A percentile compares a stretch with the other conserved stretches of the same genome.
These are phyloP conservation scores for Stephanodiscus triporus DNA, from an alignment of 108 stramenopile species.

Conservation along the genomic window DNA sequence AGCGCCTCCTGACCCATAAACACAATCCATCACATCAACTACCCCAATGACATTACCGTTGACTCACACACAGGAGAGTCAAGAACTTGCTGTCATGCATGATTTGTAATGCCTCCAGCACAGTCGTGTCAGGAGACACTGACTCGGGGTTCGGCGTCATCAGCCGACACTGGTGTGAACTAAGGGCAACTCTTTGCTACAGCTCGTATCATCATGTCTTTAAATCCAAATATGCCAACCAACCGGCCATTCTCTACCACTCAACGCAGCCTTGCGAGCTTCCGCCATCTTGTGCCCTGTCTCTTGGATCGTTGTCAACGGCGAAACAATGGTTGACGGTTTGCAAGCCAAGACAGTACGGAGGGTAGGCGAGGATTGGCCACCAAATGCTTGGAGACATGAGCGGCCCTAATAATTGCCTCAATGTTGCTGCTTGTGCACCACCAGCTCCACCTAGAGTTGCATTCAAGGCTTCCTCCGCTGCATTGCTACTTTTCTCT, in stretches of 20 bases:
- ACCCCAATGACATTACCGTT: slow-evolving; percentile 88
- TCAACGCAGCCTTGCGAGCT: slow-evolving; percentile 82
- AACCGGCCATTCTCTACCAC: slow-evolving; percentile 77
- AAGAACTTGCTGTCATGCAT: slow-evolving; percentile 95
- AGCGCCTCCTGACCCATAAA: slow-evolving; percentile 85
- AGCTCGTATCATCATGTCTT: slow-evolving; percentile 92
- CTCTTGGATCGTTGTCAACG: slow-evolving; percentile 67
- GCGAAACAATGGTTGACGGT: slow-evolving; percentile 71
- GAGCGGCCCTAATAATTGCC: slow-evolving; percentile 66
- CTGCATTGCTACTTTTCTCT: slow-evolving; percentile 54
- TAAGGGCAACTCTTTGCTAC: slow-evolving; percentile 77
- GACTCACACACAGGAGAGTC: slow-evolving; percentile 87
- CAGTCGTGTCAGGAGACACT: slow-evolving; percentile 84
- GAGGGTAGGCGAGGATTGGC: slow-evolving; percentile 66
- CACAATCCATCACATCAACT: slow-evolving; percentile 95
- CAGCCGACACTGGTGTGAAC: slow-evolving; percentile 65
- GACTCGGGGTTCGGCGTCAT: slow-evolving; percentile 94
- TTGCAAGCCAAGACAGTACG: slow-evolving; percentile 73
- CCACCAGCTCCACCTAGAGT: slow-evolving; percentile 60
- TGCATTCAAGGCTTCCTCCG: slow-evolving; percentile 70
- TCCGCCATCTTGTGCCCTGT: slow-evolving; percentile 85
- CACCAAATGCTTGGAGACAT: slow-evolving; percentile 79
- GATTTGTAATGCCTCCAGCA: slow-evolving; percentile 88
- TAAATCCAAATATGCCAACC: slow-evolving; percentile 93
- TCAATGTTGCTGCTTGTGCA: slow-evolving; percentile 69